A percentile compares a stretch with the other conserved stretches of the same genome.
phyloP scores from a whole-genome alignment of 139 green algal species.

The Pleodorina starrii region DNA sequence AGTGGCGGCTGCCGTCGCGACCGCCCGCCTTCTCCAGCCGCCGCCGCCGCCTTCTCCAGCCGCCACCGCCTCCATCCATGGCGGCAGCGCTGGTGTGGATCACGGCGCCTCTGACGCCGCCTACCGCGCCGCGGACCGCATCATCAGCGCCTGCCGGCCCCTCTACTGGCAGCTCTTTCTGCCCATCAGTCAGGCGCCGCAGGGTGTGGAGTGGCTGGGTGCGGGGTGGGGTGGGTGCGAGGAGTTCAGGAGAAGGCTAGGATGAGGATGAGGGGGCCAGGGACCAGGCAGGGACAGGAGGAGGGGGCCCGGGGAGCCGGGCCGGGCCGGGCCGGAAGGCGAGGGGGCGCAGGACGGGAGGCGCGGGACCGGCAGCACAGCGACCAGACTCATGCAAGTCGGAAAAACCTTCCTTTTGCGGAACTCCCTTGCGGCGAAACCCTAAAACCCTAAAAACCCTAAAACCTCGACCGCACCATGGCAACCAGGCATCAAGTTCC shows the following conservation, averaged over 20 bases:
- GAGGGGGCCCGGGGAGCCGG: neutral
- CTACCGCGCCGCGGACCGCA: constrained; percentile 38
- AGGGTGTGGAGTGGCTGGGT: constrained; percentile 9
- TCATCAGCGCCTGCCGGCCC: constrained; percentile 53
- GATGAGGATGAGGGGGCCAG: neutral
- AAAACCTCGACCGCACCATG: too few relatives aligned
- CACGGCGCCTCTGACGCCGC: neutral
- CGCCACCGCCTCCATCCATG: neutral
- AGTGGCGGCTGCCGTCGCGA: too few relatives aligned
- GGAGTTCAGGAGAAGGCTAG: neutral
- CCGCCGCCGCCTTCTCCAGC: neutral
- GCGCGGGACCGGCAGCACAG: too few relatives aligned
- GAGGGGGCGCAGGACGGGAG: too few relatives aligned
- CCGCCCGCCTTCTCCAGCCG: neutral
- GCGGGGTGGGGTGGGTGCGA: neutral
- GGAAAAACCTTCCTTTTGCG: too few relatives aligned
- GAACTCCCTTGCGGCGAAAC: too few relatives aligned
- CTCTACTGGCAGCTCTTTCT: constrained; percentile 73
- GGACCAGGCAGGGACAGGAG: neutral
- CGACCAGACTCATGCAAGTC: too few relatives aligned
- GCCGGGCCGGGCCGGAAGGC: too few relatives aligned
- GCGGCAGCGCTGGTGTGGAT: neutral
- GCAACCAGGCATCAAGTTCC: constrained; percentile 81
- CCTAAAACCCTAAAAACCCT: too few relatives aligned
- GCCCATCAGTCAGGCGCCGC: constrained; percentile 44